Conservation (phyloP, 257 asterid species). For the Fraxinus cuspidata region DNA sequence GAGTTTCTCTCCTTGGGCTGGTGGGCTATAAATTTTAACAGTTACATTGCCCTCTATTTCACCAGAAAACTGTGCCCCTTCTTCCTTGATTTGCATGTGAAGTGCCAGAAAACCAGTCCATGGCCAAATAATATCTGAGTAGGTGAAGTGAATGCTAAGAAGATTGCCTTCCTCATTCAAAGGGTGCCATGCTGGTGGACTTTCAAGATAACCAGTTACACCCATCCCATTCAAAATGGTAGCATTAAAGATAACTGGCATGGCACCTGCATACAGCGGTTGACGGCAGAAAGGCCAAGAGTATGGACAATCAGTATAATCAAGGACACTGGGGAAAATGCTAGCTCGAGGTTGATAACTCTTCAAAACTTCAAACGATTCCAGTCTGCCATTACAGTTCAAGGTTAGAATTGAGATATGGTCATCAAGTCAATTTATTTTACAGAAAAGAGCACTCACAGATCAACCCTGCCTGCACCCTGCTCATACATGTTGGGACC, state of each 20-base stretch:
- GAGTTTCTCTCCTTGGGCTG: conserved; percentile 59
- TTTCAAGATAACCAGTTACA: conserved; percentile 77
- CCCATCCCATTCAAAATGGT: conserved; percentile 98
- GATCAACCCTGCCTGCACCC: conserved; percentile 98
- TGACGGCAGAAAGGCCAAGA: conserved; percentile 99
- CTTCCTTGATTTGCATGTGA: conserved; percentile 96
- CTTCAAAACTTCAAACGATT: conserved; percentile 83
- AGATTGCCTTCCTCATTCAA: conserved; percentile 81
- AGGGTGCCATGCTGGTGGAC: conserved; percentile 92
- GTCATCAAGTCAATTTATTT: conserved; percentile 16
- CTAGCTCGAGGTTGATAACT: conserved; percentile 94
- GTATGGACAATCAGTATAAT: conserved; percentile 92
- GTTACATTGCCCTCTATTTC: conserved; percentile 89
- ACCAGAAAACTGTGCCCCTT: conserved; percentile 86
- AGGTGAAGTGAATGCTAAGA: conserved; percentile 81
- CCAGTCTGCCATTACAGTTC: conserved; percentile 60
- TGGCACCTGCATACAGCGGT: conserved; percentile 94
- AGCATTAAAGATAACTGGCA: conserved; percentile 92
- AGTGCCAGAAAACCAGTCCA: conserved; percentile 98
- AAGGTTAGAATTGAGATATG: conserved; percentile 31
- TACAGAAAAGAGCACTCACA: conserved; percentile 67
- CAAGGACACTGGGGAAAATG: conserved; percentile 90
- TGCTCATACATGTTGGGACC: conserved; percentile 99
- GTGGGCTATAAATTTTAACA: conserved; percentile 76
- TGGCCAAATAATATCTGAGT: conserved; percentile 95